phyloP scores from a whole-genome alignment of 371 early-diverging fungal genomes.

The Sporodiniella umbellata region DNA sequence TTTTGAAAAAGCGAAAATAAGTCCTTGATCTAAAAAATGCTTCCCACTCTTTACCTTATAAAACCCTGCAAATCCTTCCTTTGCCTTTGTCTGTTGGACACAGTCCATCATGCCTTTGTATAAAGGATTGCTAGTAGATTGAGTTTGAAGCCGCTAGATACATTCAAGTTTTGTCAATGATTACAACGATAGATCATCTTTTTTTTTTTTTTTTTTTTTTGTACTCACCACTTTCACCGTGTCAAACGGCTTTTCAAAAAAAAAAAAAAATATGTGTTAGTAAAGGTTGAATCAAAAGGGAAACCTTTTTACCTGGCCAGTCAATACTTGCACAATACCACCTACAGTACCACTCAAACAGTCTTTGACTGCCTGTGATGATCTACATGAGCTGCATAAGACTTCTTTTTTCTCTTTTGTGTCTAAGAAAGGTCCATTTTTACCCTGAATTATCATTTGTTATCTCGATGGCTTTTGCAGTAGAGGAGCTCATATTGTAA shows the following conservation, averaged over 20 bases:
- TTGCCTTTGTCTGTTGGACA: slow-evolving; percentile 62
- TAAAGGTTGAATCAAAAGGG: neutral
- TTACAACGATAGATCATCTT: too few relatives aligned
- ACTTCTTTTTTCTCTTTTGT: neutral
- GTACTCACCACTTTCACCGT: slow-evolving; percentile 78
- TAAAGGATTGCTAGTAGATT: slow-evolving; percentile 60
- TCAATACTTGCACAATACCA: slow-evolving; percentile 77
- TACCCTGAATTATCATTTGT: slow-evolving; percentile 24
- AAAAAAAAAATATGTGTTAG: slow-evolving; percentile 11
- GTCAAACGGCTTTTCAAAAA: slow-evolving; percentile 66
- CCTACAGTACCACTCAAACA: slow-evolving; percentile 75
- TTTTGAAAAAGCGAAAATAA: too few relatives aligned
- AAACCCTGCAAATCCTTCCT: slow-evolving; percentile 74
- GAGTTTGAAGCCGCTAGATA: slow-evolving; percentile 82
- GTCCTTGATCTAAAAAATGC: too few relatives aligned
- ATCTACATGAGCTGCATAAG: slow-evolving; percentile 5
- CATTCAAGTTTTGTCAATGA: neutral
- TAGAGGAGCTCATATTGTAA: slow-evolving; percentile 9
- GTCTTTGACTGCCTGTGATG: slow-evolving; percentile 67
- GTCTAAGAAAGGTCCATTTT: neutral
- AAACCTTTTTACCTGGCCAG: slow-evolving; percentile 71
- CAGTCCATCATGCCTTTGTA: slow-evolving; percentile 78
- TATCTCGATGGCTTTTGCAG: slow-evolving; percentile 15
- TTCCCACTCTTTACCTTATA: slow-evolving; percentile 67
- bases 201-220: too few relatives aligned